Evolutionary conservation across 2,329 filamentous ascomycete genomes (phyloP).

Genomic region (Rhynchosporium secalis): DNA sequence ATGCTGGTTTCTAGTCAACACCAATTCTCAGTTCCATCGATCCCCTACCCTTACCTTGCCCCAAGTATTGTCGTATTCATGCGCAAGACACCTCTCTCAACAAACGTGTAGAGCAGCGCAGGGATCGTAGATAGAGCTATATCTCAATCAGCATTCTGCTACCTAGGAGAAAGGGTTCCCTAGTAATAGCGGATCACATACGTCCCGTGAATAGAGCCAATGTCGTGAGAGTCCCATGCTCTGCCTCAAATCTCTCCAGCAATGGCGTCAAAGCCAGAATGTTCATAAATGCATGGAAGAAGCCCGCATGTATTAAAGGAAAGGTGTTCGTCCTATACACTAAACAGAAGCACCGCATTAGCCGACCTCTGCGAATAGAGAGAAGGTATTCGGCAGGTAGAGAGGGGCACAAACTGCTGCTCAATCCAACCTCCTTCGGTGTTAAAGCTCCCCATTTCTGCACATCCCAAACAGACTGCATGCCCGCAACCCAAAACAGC

Average conservation of each 20-base stretch:
- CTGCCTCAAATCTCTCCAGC: slow-evolving; percentile 88
- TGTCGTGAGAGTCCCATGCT: slow-evolving; percentile 88
- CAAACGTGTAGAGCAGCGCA: slow-evolving; percentile 74
- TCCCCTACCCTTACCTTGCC: slow-evolving; percentile 64
- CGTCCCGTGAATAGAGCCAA: slow-evolving; percentile 86
- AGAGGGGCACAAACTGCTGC: slow-evolving; percentile 59
- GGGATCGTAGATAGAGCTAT: slow-evolving; percentile 78
- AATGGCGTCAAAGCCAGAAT: slow-evolving; percentile 79
- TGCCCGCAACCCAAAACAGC: slow-evolving; percentile 65
- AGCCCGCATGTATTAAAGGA: slow-evolving; percentile 78
- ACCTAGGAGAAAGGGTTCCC: background rate
- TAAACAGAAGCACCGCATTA: slow-evolving; percentile 42
- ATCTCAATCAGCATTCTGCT: slow-evolving; percentile 21
- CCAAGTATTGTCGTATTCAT: slow-evolving; percentile 76
- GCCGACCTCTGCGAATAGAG: background rate
- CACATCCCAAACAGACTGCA: slow-evolving; percentile 72
- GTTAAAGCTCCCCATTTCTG: slow-evolving; percentile 76
- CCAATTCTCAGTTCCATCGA: background rate
- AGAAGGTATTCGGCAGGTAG: background rate
- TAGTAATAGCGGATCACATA: slow-evolving; percentile 50
- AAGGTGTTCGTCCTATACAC: slow-evolving; percentile 94
- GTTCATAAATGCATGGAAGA: slow-evolving; percentile 81
- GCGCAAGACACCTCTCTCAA: slow-evolving; percentile 72
- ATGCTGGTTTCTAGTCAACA: slow-evolving; percentile 55
- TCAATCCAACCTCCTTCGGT: slow-evolving; percentile 71